Conservation (phyloP, 306 rosid species). For the Acmispon strigosus region DNA sequence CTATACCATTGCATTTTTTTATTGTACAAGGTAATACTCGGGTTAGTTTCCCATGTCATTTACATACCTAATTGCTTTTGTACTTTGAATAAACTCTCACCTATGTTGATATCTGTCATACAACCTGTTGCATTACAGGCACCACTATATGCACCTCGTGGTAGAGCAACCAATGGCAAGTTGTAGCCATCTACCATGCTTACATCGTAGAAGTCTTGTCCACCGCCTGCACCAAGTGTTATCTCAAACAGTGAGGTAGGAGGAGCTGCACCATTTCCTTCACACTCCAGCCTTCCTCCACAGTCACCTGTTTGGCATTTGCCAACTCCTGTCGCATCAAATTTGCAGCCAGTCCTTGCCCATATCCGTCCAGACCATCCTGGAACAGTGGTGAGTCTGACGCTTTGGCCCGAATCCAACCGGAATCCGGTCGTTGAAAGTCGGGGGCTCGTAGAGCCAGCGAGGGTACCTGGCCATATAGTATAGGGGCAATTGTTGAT, state of each 20-base stretch:
- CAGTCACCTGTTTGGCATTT: conserved; percentile 74
- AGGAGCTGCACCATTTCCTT: conserved; percentile 66
- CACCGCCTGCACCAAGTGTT: conserved; percentile 51
- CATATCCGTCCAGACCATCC: conserved; percentile 87
- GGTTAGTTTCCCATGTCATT: background rate
- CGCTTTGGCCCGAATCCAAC: conserved; percentile 39
- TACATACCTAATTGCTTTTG: background rate
- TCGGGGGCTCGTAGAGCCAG: conserved; percentile 52
- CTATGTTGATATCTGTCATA: conserved; percentile 48
- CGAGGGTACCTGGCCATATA: conserved; percentile 71
- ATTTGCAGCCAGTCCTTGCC: conserved; percentile 80
- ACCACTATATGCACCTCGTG: conserved; percentile 35
- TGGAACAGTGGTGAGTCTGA: conserved; percentile 34
- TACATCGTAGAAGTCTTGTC: conserved; percentile 58
- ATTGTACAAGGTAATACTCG: background rate
- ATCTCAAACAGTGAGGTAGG: conserved; percentile 81
- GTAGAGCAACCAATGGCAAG: conserved; percentile 54
- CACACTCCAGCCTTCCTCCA: conserved; percentile 70
- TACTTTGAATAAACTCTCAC: conserved; percentile 15
- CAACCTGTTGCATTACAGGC: conserved; percentile 77
- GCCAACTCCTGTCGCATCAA: conserved; percentile 60
- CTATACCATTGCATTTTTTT: conserved; percentile 29
- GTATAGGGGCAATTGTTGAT: conserved; percentile 60
- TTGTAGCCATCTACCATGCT: conserved; percentile 82
- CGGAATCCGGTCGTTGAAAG: conserved; percentile 54